Base-by-base conservation (phyloP, 805 yeast genomes). In the Suhomyces kilbournensis region DNA sequence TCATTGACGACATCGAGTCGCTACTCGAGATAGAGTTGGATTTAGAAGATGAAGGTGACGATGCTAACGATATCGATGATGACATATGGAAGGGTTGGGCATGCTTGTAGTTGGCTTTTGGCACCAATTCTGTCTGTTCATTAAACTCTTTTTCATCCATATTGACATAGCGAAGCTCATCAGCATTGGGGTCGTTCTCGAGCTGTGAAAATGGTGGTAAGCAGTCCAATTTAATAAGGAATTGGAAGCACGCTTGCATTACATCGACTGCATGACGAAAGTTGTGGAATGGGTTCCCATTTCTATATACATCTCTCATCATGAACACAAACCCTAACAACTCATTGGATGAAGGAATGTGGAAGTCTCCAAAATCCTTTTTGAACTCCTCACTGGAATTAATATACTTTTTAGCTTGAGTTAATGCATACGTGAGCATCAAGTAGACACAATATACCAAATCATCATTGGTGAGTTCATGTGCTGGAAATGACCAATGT, bases 261-360 rank as follows among this genome's bases (percentile, higher is more conserved):
- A 94, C 99, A 70, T 94, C 99, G 15, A 90, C 88, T 0, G 97
- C 97, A 70, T 94, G 99, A 59, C 96, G 81, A 65, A 92, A 94
- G 70, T 93, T 92, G 73, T 94, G 99, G 75, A 93, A 94, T 15
- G 93, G 90, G 66, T 92, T 92, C 9, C 90, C 89, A 59, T 83
- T 82, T 62, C 87, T 85, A 69, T 94, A 94, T 44, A 90, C 81
- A 59, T 88, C 87, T 55, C 97, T 79, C 7, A 89, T 77, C 58
- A 84, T 79, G 57, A 86, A 80, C 20, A 90, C 68, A 57, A 92
- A 78, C 19, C 80, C 76, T 43, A 83, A 68, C 25, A 90, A 70
- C 53, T 77, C 74, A 62, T 82, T 81, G 14, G 66, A 51, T 1
- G 56, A 43, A 19, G 65, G 65, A 22, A 62, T 28, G 50, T 61